Base-by-base conservation (phyloP, 371 early-diverging fungal species). In the Fennellomyces sp. region DNA sequence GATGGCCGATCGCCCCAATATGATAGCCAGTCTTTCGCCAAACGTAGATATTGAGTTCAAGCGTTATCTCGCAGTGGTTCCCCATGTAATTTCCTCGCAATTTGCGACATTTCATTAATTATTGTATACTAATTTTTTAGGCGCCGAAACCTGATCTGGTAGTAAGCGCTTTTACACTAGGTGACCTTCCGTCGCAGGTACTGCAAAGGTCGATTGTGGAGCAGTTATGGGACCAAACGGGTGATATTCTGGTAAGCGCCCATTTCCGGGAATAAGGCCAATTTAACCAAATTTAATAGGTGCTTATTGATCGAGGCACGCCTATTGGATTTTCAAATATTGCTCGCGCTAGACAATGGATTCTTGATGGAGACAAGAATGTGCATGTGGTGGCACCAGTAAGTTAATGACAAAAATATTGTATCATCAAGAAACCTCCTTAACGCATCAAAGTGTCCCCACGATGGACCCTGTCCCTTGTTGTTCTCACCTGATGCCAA, bases 221-320 rank as follows among this genome's bases (percentile, higher is more conserved):
- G 31, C 80, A 86, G 11, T 67, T 95, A 29, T 95, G 96, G 96
- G 68, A 80, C 11, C 82, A 84, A 33, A 92, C 95, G 19, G 68
- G 72, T 8, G 93, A 94, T 69, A 78, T 87, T 6, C 70, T 96
- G 70, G 92, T 94, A 72, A 17, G 42, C n/a, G n/a, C n/a, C n/a
- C n/a, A n/a, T n/a, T n/a, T n/a, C n/a, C n/a, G n/a, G n/a, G n/a
- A n/a, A n/a, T n/a, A n/a, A n/a, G n/a, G n/a, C n/a, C n/a, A n/a
- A n/a, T n/a, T n/a, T n/a, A n/a, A n/a, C n/a, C n/a, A n/a, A n/a
- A n/a, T n/a, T n/a, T n/a, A n/a, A n/a, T n/a, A 87, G 87, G 77
- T 88, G 15, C 63, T 96, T 53, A 80, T 96, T 48, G 97, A 96
- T 52, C 84, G 93, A 25, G 97, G 96, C 15, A 93, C 93, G 2